Evolutionary conservation across 2,329 filamentous ascomycete genomes (phyloP).

Genomic region (Botrytis galanthina): DNA sequence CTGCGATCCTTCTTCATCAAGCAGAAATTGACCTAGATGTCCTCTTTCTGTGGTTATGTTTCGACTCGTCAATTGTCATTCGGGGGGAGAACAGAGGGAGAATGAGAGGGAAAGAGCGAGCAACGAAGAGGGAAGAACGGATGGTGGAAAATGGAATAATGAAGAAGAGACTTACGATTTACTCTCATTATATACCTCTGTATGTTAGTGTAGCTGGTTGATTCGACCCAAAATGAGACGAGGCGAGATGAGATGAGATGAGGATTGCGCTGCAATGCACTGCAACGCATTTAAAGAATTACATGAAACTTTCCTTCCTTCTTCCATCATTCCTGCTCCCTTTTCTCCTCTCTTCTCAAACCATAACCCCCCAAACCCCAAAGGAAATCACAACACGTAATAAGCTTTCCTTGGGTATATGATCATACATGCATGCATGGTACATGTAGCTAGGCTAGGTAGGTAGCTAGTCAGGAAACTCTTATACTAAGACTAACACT

Average conservation of each 20-base stretch:
- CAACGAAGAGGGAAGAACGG: background rate
- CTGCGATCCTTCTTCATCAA: conserved; percentile 98
- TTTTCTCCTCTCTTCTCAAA: no score
- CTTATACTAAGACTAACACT: no score
- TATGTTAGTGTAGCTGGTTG: background rate
- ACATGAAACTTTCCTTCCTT: background rate
- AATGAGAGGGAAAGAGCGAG: background rate
- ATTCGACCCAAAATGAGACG: background rate
- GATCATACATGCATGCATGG: no score
- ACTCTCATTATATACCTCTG: background rate
- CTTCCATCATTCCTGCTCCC: background rate
- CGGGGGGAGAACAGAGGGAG: no score
- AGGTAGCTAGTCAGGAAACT: background rate
- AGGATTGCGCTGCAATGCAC: background rate
- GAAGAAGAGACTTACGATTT: background rate
- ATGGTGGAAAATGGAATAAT: conserved; percentile 1
- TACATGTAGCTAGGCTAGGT: background rate
- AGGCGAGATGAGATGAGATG: background rate
- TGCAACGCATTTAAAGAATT: conserved; percentile 17
- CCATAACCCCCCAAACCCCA: background rate
- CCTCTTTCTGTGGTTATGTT: background rate
- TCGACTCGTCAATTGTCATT: background rate
- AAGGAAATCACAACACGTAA: no score
- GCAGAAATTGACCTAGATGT: conserved; percentile 89
- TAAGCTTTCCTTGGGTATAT: no score